Percentiles rank a stretch among this genome's conserved stretches.
phyloP scores from a whole-genome alignment of 371 early-diverging fungal species.

The Zychaea mexicana region DNA sequence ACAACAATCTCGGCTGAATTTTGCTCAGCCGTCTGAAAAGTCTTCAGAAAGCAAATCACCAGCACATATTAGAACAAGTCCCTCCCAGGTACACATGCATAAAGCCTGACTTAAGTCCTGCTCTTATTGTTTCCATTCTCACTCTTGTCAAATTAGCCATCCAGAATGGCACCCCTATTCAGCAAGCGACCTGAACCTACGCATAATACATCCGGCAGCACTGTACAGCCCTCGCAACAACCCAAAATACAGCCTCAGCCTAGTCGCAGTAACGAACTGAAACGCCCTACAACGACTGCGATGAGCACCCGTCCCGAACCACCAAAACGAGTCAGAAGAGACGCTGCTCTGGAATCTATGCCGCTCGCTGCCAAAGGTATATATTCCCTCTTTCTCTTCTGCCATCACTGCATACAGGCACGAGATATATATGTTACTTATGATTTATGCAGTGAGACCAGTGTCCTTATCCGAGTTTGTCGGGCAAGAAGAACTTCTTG shows the following conservation, averaged over 20 bases:
- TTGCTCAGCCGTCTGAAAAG: background rate
- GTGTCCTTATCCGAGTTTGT: constrained; percentile 62
- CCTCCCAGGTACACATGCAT: background rate
- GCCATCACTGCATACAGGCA: background rate
- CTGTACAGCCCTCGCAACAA: background rate
- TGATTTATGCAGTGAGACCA: constrained; percentile 60
- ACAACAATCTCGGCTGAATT: constrained; percentile 4
- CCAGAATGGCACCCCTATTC: constrained; percentile 10
- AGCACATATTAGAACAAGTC: background rate
- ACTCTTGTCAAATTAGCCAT: background rate
- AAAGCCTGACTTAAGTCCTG: no score
- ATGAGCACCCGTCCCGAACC: constrained; percentile 9
- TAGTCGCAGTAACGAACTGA: background rate
- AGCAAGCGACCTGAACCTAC: background rate
- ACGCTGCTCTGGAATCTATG: constrained; percentile 32
- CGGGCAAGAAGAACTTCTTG: constrained; percentile 77
- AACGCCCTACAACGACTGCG: background rate
- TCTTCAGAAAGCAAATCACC: background rate
- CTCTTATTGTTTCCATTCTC: no score
- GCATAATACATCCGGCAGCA: no score
- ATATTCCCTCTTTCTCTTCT: background rate
- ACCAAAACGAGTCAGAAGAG: constrained; percentile 16
- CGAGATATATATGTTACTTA: background rate
- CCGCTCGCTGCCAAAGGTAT: constrained; percentile 52
- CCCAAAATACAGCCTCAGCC: background rate